These are phyloP conservation scores for Clitocybe nebularis DNA, from an alignment of 1,284 basidiomycete genomes.

Conservation along the genomic window DNA sequence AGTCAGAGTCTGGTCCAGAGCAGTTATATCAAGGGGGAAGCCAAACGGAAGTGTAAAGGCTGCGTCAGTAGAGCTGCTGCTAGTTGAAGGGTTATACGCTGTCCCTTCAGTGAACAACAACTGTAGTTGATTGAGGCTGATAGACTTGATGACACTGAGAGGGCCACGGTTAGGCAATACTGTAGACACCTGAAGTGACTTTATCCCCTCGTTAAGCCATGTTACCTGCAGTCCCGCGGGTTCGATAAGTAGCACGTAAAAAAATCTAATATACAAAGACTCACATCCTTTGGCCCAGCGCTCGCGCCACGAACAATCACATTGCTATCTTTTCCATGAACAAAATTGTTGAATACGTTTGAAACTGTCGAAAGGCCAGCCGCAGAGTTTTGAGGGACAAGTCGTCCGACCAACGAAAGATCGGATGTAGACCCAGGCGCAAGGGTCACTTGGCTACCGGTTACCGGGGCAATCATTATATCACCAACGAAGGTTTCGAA, in stretches of 20 bases:
- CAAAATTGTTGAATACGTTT: slow-evolving; percentile 69
- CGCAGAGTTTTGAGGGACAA: slow-evolving; percentile 56
- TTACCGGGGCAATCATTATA: slow-evolving; percentile 58
- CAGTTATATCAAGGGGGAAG: slow-evolving; percentile 67
- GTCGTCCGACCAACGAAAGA: slow-evolving; percentile 59
- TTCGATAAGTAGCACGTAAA: too few species aligned
- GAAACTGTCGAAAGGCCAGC: slow-evolving; percentile 61
- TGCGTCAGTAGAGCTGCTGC: slow-evolving; percentile 57
- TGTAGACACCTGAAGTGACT: slow-evolving; percentile 57
- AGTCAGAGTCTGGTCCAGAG: slow-evolving; percentile 60
- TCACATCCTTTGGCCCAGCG: slow-evolving; percentile 59
- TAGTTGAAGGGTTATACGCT: slow-evolving; percentile 56
- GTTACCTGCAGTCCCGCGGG: slow-evolving; percentile 56
- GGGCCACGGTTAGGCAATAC: slow-evolving; percentile 63
- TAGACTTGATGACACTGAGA: slow-evolving; percentile 64
- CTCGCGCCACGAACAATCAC: slow-evolving; percentile 61
- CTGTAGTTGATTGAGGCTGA: slow-evolving; percentile 60
- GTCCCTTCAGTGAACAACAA: slow-evolving; percentile 56
- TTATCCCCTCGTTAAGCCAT: slow-evolving; percentile 78
- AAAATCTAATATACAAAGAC: slow-evolving; percentile 12
- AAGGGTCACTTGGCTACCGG: slow-evolving; percentile 51
- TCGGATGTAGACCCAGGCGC: slow-evolving; percentile 51
- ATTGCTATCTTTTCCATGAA: slow-evolving; percentile 63
- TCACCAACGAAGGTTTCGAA: slow-evolving; percentile 57
- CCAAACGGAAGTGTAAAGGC: slow-evolving; percentile 68